Conservation (phyloP, 1,284 basidiomycete species). For the Leccinum pallidistipes region DNA sequence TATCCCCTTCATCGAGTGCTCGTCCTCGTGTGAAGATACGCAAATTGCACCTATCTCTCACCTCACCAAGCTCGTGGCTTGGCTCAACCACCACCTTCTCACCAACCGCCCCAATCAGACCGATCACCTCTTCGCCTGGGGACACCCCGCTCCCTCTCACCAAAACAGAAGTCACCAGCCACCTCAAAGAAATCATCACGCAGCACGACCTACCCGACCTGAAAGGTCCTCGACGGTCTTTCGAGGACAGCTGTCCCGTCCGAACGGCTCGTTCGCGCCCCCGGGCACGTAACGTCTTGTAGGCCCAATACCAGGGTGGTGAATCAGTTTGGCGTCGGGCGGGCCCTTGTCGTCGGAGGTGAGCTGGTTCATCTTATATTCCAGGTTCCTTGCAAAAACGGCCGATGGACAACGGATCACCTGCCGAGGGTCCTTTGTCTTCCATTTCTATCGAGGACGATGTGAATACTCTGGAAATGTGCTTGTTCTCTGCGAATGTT, state of each 20-base stretch:
- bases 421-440: slow-evolving; percentile 7
- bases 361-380: slow-evolving; percentile 21
- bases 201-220: too few relatives aligned
- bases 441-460: slow-evolving; percentile 1
- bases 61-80: too few relatives aligned
- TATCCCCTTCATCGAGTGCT: too few relatives aligned
- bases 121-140: too few relatives aligned
- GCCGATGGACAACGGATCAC: slow-evolving; percentile 5
- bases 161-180: too few relatives aligned
- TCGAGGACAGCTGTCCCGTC: background rate
- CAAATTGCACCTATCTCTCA: too few relatives aligned
- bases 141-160: too few relatives aligned
- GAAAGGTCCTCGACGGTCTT: background rate
- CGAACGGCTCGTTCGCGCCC: background rate
- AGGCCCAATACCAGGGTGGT: slow-evolving; percentile 36
- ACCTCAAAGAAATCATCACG: too few relatives aligned
- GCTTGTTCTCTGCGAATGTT: slow-evolving; percentile 19
- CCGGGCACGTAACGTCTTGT: background rate
- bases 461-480: slow-evolving; percentile 8
- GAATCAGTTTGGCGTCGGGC: slow-evolving; percentile 31
- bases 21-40: too few relatives aligned
- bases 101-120: too few relatives aligned
- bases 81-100: too few relatives aligned
- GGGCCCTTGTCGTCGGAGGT: slow-evolving; percentile 39
- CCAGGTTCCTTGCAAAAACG: slow-evolving; percentile 20